phyloP scores from a whole-genome alignment of 805 yeast species.

The Aciculoconidium aculeatum region DNA sequence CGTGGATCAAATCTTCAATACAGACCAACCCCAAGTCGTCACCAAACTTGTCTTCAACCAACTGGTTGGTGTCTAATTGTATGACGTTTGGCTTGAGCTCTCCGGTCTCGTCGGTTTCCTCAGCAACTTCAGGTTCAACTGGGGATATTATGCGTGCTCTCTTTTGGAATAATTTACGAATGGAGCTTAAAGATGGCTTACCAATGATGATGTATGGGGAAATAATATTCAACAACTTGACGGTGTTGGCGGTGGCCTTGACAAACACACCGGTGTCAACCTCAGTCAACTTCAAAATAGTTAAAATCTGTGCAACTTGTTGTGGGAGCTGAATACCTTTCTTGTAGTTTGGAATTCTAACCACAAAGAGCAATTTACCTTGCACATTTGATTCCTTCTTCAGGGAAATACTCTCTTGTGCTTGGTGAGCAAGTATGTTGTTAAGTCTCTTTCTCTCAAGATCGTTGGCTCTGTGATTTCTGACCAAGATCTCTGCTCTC shows the following conservation, averaged over 20 bases:
- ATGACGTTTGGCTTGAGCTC: constrained; percentile 12
- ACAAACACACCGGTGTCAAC: constrained; percentile 68
- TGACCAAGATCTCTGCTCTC: constrained; percentile 70
- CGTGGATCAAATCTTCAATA: constrained; percentile 76
- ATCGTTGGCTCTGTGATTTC: constrained; percentile 56
- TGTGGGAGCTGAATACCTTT: constrained; percentile 59
- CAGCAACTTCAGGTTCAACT: constrained; percentile 14
- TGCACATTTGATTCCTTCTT: constrained; percentile 21
- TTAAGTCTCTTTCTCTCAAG: constrained; percentile 66
- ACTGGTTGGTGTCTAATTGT: constrained; percentile 65
- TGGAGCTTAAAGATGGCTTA: constrained; percentile 64
- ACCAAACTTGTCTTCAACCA: constrained; percentile 67
- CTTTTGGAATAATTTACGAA: constrained; percentile 70
- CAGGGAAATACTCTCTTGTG: constrained; percentile 20
- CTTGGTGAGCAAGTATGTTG: constrained; percentile 49
- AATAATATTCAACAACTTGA: constrained; percentile 59
- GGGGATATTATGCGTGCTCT: constrained; percentile 51
- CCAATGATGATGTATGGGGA: constrained; percentile 74
- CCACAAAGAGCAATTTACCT: constrained; percentile 51
- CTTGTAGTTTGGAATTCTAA: constrained; percentile 58
- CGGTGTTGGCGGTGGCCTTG: constrained; percentile 52
- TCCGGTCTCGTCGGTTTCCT: constrained; percentile 14
- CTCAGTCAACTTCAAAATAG: constrained; percentile 54
- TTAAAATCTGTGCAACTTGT: constrained; percentile 54
- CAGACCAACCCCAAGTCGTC: constrained; percentile 59